A percentile compares a stretch with the other conserved stretches of the same genome.
phyloP scores from a whole-genome alignment of 345 rosid species.

The Brassica juncea region DNA sequence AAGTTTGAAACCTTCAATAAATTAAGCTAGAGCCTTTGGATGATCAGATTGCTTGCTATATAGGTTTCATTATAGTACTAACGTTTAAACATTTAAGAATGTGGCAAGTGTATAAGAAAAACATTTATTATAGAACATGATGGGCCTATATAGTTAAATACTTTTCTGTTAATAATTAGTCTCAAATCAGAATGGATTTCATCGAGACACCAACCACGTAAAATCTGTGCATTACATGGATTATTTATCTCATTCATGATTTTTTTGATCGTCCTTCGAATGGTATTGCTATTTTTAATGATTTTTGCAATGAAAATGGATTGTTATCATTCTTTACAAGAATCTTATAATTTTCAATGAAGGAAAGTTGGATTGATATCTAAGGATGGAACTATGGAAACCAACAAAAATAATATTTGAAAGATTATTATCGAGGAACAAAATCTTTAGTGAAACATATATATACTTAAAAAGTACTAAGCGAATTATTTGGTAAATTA shows the following conservation, averaged over 20 bases:
- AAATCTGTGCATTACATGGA: neutral
- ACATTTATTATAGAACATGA: slow-evolving; percentile 29
- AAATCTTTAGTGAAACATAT: slow-evolving; percentile 11
- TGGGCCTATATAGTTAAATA: slow-evolving; percentile 27
- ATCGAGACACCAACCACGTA: slow-evolving; percentile 31
- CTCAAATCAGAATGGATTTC: slow-evolving; percentile 11
- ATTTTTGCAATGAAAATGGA: neutral
- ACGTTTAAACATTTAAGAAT: neutral
- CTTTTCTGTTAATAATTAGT: neutral
- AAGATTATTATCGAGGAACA: neutral
- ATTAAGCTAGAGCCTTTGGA: neutral
- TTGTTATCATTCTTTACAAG: neutral
- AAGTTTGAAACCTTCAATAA: slow-evolving; percentile 10
- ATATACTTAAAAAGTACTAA: slow-evolving; percentile 14
- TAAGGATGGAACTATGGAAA: slow-evolving; percentile 4
- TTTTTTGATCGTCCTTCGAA: neutral
- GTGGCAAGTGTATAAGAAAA: neutral
- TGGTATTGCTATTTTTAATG: neutral
- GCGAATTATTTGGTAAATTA: slow-evolving; percentile 17
- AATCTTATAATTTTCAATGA: neutral
- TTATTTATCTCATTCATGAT: neutral
- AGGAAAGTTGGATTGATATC: neutral
- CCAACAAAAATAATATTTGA: slow-evolving; percentile 18
- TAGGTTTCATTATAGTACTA: neutral
- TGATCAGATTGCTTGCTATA: neutral